These are phyloP conservation scores for Acanthamoeba polyphaga DNA, from an alignment of 208 protist genomes.

Conservation along the genomic window DNA sequence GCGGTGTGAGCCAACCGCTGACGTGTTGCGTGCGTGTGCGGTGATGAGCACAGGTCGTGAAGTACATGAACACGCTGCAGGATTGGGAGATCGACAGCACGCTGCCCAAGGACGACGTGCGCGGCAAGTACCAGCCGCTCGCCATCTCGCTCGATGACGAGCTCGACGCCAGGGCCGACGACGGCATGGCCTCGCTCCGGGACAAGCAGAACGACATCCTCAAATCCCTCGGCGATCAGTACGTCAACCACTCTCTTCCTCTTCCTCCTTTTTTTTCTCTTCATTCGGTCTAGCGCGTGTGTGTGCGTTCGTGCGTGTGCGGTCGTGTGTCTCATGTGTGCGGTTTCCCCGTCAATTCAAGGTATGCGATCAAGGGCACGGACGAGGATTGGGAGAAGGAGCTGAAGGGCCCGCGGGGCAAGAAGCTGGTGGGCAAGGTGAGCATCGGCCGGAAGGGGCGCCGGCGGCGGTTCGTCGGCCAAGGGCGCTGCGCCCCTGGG, in stretches of 20 bases:
- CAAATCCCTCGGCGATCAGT: conserved; percentile 59
- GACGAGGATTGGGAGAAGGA: conserved; percentile 73
- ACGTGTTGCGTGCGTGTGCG: neutral
- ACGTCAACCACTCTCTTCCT: neutral
- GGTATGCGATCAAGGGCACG: conserved; percentile 69
- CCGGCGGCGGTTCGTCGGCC: neutral
- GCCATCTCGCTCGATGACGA: conserved; percentile 54
- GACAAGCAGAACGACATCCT: conserved; percentile 37
- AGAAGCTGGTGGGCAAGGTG: conserved; percentile 43
- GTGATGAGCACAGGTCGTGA: neutral
- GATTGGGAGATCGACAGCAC: conserved; percentile 59
- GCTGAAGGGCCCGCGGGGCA: neutral
- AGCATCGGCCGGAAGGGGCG: conserved; percentile 29
- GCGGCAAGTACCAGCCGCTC: conserved; percentile 15
- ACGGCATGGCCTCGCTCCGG: neutral
- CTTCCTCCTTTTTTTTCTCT: neutral
- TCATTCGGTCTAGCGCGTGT: too few species aligned
- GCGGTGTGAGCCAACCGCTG: neutral
- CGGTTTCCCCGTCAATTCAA: neutral
- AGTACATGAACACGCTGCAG: conserved; percentile 71
- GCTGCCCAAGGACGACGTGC: conserved; percentile 4
- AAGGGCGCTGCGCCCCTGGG: neutral
- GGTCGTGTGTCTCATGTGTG: neutral
- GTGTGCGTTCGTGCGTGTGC: neutral
- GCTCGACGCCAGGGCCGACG: conserved; percentile 17